A percentile compares a stretch with the other conserved stretches of the same genome.
Conservation (phyloP, 805 yeast species). For the Candida adriatica region DNA sequence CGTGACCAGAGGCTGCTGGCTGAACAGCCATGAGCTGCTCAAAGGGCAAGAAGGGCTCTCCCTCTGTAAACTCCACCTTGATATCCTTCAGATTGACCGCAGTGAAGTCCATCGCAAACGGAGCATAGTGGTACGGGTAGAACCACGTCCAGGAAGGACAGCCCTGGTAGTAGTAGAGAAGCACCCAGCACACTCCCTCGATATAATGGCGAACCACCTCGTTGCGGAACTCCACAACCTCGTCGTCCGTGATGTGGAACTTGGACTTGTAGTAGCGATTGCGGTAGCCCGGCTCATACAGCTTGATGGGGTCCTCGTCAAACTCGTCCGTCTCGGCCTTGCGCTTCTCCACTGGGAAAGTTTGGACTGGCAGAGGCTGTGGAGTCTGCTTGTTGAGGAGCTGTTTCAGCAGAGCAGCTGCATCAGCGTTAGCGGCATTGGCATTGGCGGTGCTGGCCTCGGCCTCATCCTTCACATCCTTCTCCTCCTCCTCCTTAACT, state of each 20-base stretch:
- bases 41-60: constrained; percentile 81
- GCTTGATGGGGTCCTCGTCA: constrained; percentile 47
- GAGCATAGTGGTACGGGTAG: constrained; percentile 96
- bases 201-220: constrained; percentile 67
- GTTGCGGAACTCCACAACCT: constrained; percentile 45
- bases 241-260: constrained; percentile 51
- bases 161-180: constrained; percentile 91
- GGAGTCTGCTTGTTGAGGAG: constrained; percentile 12
- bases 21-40: constrained; percentile 87
- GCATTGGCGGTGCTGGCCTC: constrained; percentile 31
- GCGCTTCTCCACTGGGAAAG: constrained; percentile 23
- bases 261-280: constrained; percentile 75
- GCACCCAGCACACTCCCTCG: constrained; percentile 97
- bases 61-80: constrained; percentile 52
- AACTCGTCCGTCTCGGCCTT: constrained; percentile 23
- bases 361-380: constrained; percentile 8
- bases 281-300: constrained; percentile 85
- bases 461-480: constrained; percentile 17
- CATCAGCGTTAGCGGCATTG: constrained; percentile 41
- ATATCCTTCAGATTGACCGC: constrained; percentile 42
- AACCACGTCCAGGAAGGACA: constrained; percentile 99
- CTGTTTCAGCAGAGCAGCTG: constrained; percentile 27
- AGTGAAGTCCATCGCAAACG: constrained; percentile 85
- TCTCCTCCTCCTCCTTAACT: constrained; percentile 14
- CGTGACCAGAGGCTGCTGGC: constrained; percentile 90